Conservation (phyloP, 2,329 filamentous ascomycete species). For the Verticillium tricorpus region DNA sequence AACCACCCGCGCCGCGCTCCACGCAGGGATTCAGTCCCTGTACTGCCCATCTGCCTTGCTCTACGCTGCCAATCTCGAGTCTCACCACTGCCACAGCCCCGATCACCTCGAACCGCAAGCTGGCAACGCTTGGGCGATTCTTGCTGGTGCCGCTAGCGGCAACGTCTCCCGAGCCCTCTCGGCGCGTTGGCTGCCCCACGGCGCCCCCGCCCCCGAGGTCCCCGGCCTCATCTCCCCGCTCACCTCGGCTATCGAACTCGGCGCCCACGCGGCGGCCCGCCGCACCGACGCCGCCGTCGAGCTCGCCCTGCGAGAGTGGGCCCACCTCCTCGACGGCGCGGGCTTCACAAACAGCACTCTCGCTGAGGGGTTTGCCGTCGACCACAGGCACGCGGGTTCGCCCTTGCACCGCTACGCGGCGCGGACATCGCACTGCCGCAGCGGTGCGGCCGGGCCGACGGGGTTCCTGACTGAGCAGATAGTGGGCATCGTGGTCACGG, state of each 20-base stretch:
- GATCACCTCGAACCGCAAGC: conserved; percentile 43
- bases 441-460: conserved; percentile 30
- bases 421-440: conserved; percentile 29
- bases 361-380: conserved; percentile 33
- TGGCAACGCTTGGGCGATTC: conserved; percentile 43
- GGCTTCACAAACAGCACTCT: conserved; percentile 38
- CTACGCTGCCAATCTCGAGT: conserved; percentile 41
- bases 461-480: conserved; percentile 21
- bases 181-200: conserved; percentile 36
- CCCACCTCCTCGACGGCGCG: conserved; percentile 30
- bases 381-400: conserved; percentile 27
- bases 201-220: conserved; percentile 38
- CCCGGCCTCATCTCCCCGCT: conserved; percentile 31
- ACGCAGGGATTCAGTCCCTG: conserved; percentile 16
- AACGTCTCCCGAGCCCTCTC: conserved; percentile 30
- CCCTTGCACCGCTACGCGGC: conserved; percentile 23
- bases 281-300: conserved; percentile 32
- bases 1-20: conserved; percentile 10
- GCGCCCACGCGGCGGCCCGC: conserved; percentile 30
- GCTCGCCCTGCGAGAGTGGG: conserved; percentile 34
- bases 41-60: conserved; percentile 23
- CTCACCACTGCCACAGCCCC: conserved; percentile 22
- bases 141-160: conserved; percentile 14
- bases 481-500: conserved; percentile 22
- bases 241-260: conserved; percentile 26